Evolutionary conservation across 2,329 filamentous ascomycete genomes (phyloP).

Genomic region (Canariomyces notabilis): DNA sequence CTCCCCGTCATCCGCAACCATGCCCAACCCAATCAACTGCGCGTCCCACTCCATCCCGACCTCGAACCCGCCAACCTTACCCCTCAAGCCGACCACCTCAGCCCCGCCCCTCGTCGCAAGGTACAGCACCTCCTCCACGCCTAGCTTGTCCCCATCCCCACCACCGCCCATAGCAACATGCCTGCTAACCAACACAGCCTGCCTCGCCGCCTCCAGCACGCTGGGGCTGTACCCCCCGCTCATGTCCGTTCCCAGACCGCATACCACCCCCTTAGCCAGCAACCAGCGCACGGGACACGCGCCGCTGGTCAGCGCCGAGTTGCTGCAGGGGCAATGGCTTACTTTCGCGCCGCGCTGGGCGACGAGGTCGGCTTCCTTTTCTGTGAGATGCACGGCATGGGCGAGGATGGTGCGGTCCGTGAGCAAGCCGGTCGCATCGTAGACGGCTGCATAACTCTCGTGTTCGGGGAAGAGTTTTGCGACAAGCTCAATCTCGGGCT

Average conservation of each 20-base stretch:
- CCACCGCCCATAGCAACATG: slow-evolving; percentile 57
- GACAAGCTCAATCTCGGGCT: slow-evolving; percentile 67
- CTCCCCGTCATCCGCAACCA: slow-evolving; percentile 40
- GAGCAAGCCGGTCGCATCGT: slow-evolving; percentile 68
- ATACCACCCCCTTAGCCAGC: slow-evolving; percentile 66
- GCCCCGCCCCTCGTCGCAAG: slow-evolving; percentile 87
- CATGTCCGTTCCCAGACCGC: slow-evolving; percentile 88
- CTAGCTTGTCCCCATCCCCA: slow-evolving; percentile 58
- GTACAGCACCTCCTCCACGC: slow-evolving; percentile 81
- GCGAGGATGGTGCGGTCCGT: slow-evolving; percentile 73
- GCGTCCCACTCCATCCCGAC: slow-evolving; percentile 88
- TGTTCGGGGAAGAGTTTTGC: slow-evolving; percentile 57
- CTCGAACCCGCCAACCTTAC: slow-evolving; percentile 73
- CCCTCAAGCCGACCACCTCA: slow-evolving; percentile 66
- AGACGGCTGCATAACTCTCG: slow-evolving; percentile 67
- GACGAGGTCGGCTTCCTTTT: slow-evolving; percentile 62
- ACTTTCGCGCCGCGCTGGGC: slow-evolving; percentile 59
- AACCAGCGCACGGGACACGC: slow-evolving; percentile 69
- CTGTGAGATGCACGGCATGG: slow-evolving; percentile 72
- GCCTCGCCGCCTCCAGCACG: slow-evolving; percentile 76
- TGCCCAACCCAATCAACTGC: slow-evolving; percentile 66
- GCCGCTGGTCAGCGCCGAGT: slow-evolving; percentile 76
- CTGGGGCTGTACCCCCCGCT: slow-evolving; percentile 80
- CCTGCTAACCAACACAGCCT: slow-evolving; percentile 73
- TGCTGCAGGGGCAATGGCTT: slow-evolving; percentile 82